These are phyloP conservation scores for Oryza brachyantha DNA, from an alignment of 176 grass and related monocot genomes.

Conservation along the genomic window DNA sequence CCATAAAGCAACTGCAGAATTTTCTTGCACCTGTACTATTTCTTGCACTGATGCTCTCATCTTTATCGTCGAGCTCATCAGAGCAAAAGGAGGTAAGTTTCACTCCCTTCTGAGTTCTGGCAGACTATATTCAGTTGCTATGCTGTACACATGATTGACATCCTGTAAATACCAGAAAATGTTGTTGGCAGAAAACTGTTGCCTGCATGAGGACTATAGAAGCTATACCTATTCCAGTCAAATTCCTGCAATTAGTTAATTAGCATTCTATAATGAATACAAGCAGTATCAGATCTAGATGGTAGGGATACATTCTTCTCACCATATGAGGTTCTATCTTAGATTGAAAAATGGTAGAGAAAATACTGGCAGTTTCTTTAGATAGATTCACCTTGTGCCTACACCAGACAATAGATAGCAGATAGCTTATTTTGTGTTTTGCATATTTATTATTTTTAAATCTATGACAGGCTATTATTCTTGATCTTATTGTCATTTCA, in stretches of 20 bases:
- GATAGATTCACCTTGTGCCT: constrained; percentile 3
- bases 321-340: background rate
- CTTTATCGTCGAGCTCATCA: constrained; percentile 55
- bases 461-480: background rate
- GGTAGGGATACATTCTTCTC: background rate
- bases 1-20: constrained; percentile 63
- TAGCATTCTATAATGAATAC: background rate
- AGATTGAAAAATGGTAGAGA: background rate
- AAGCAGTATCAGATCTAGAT: background rate
- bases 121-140: background rate
- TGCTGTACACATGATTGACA: constrained; percentile 4
- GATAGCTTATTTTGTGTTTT: background rate
- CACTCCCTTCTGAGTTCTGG: background rate
- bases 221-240: background rate
- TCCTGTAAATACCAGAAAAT: background rate
- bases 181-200: background rate
- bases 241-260: background rate
- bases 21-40: constrained; percentile 64
- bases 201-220: background rate
- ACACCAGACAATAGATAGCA: background rate
- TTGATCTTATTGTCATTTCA: background rate
- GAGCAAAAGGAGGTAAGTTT: constrained; percentile 82
- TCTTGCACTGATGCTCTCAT: constrained; percentile 61
- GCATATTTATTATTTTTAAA: background rate
- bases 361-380: background rate